A percentile compares a stretch with the other conserved stretches of the same genome.
phyloP scores from a whole-genome alignment of 441 rosid species.

The Arabidopsis hybrid region DNA sequence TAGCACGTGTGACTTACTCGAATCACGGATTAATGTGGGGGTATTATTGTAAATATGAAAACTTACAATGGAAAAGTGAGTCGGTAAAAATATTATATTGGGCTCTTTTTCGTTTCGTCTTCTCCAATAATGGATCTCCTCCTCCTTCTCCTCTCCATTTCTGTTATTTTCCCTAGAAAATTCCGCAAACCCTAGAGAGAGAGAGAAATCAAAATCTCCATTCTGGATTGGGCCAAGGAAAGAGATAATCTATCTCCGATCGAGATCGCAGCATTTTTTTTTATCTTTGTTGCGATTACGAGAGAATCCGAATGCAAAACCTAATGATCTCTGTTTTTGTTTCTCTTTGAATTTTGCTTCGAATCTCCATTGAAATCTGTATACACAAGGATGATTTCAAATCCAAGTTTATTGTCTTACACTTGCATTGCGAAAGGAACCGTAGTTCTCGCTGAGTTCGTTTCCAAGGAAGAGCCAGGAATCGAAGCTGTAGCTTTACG shows the following conservation, averaged over 20 bases:
- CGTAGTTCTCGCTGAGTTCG: constrained; percentile 66
- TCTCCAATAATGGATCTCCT: constrained; percentile 36
- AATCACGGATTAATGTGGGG: not conserved
- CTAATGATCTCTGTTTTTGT: constrained; percentile 4
- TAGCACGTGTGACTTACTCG: constrained; percentile 31
- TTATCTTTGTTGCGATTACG: constrained; percentile 27
- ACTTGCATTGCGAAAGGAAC: constrained; percentile 75
- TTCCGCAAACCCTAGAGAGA: constrained; percentile 37
- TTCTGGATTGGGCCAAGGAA: too few species aligned
- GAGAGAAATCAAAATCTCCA: not conserved
- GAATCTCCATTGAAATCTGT: not conserved
- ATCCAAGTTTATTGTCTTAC: constrained; percentile 62
- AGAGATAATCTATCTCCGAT: too few species aligned
- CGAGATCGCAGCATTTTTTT: too few species aligned
- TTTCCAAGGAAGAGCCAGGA: constrained; percentile 59
- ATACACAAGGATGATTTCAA: constrained; percentile 56
- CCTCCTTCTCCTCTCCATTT: constrained; percentile 11
- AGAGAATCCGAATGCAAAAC: constrained; percentile 29
- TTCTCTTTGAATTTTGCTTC: not conserved
- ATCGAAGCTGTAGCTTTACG: constrained; percentile 58
- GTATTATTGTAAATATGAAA: constrained; percentile 16
- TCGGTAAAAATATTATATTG: not conserved
- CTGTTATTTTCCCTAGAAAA: constrained; percentile 35
- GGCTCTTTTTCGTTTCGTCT: not conserved
- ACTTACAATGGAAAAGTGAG: too few species aligned